Percentiles rank a stretch among this genome's conserved stretches.
Evolutionary conservation across 202 grass and related monocot species (phyloP).

Genomic region (Panicum hallii): DNA sequence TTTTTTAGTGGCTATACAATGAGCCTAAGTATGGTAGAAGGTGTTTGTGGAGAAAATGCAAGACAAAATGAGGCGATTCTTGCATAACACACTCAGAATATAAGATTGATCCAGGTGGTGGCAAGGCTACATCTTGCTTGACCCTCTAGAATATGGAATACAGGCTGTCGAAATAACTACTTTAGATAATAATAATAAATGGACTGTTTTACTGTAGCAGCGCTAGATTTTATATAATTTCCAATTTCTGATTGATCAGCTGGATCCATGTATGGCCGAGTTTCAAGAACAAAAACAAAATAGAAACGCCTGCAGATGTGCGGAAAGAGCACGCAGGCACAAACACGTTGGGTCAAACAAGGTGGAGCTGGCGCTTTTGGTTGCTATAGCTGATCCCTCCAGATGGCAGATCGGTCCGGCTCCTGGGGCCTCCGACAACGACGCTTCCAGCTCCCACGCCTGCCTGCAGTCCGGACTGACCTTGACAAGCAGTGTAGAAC

Average conservation of each 20-base stretch:
- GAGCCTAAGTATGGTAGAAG: background rate
- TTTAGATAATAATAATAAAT: too few relatives aligned
- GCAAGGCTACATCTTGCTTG: background rate
- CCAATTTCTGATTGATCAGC: background rate
- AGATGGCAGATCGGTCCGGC: background rate
- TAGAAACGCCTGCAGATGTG: background rate
- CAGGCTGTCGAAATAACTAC: too few relatives aligned
- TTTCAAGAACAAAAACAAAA: background rate
- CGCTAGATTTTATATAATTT: background rate
- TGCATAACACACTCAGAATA: too few relatives aligned
- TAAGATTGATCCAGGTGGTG: background rate
- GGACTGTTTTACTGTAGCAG: too few relatives aligned
- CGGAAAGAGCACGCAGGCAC: background rate
- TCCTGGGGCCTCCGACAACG: slow-evolving; percentile 14
- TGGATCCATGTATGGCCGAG: background rate
- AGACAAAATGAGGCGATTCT: background rate
- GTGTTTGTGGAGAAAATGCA: background rate
- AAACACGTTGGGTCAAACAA: background rate
- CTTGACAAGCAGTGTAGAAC: slow-evolving; percentile 12
- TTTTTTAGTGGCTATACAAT: background rate
- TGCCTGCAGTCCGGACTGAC: background rate
- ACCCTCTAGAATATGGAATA: background rate
- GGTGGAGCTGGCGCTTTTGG: background rate
- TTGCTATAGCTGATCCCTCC: slow-evolving; percentile 13
- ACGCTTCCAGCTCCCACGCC: background rate